These are phyloP conservation scores for Lactifluus echinatus DNA, from an alignment of 768 basidiomycete genomes.

Conservation along the genomic window DNA sequence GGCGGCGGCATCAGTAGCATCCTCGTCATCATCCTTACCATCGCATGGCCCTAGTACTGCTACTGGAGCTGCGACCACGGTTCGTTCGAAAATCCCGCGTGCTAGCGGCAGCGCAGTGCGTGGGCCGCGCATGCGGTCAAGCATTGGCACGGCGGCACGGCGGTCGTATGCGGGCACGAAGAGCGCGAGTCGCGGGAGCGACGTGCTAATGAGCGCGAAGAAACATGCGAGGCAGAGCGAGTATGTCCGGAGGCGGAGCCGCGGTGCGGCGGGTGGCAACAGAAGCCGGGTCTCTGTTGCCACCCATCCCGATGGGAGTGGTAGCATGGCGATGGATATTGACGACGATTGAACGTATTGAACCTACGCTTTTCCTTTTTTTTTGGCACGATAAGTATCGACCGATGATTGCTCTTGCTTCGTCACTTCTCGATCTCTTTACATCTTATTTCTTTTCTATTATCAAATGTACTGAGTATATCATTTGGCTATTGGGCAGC, in stretches of 20 bases:
- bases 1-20: constrained; percentile 22
- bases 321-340: constrained; percentile 18
- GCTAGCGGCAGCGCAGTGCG: constrained; percentile 8
- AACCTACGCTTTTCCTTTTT: no score
- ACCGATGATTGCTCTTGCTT: neutral
- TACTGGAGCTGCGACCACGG: neutral
- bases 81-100: constrained; percentile 8
- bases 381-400: neutral
- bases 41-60: constrained; percentile 10
- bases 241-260: constrained; percentile 51
- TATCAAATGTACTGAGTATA: constrained; percentile 3
- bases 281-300: neutral
- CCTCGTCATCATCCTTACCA: neutral
- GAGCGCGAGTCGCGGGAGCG: constrained; percentile 24
- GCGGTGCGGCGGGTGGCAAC: constrained; percentile 20
- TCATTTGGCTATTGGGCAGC: neutral
- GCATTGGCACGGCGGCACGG: constrained; percentile 30
- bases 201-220: constrained; percentile 55
- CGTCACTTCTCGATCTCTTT: neutral
- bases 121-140: constrained; percentile 38
- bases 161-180: constrained; percentile 29
- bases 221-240: constrained; percentile 72
- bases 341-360: constrained; percentile 18
- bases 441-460: neutral
- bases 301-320: constrained; percentile 5